These are phyloP conservation scores for Trametes polyzona DNA, from an alignment of 1,284 basidiomycete genomes.

Conservation along the genomic window DNA sequence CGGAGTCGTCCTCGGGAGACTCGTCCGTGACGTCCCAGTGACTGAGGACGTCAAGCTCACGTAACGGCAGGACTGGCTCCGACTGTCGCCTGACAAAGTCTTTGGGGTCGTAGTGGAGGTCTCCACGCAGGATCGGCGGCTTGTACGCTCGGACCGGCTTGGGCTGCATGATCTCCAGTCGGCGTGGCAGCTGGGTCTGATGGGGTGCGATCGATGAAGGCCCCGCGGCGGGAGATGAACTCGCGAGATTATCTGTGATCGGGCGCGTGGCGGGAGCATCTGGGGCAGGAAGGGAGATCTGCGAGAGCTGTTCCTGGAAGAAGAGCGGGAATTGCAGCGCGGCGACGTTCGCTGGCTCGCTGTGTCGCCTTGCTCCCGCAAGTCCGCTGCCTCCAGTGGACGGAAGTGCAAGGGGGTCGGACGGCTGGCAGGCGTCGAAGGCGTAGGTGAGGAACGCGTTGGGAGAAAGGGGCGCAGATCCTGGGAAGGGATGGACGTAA, in stretches of 20 bases:
- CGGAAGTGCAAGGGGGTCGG: background rate
- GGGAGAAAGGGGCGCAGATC: constrained; percentile 24
- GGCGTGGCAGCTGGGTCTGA: constrained; percentile 21
- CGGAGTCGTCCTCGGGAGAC: constrained; percentile 12
- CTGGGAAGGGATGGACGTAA: constrained; percentile 21
- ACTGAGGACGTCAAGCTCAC: constrained; percentile 22
- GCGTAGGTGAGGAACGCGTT: constrained; percentile 4
- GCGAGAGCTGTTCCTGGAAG: constrained; percentile 13
- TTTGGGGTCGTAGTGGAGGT: constrained; percentile 22
- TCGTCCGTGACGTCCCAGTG: constrained; percentile 13
- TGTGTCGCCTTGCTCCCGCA: constrained; percentile 20
- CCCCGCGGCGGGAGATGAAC: constrained; percentile 8
- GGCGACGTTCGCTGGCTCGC: constrained; percentile 24
- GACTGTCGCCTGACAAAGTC: constrained; percentile 24
- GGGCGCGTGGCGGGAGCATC: constrained; percentile 18
- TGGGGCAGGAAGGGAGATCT: constrained; percentile 8
- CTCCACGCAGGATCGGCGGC: constrained; percentile 24
- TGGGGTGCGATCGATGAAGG: constrained; percentile 28
- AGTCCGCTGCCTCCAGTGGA: background rate
- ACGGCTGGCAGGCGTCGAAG: constrained; percentile 8
- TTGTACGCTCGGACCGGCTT: constrained; percentile 26
- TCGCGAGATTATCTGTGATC: constrained; percentile 24
- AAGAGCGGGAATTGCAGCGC: constrained; percentile 18
- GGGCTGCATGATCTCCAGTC: constrained; percentile 22
- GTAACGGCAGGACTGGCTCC: constrained; percentile 21